Conservation (phyloP, 306 rosid species). For the Bauhinia variegata region DNA sequence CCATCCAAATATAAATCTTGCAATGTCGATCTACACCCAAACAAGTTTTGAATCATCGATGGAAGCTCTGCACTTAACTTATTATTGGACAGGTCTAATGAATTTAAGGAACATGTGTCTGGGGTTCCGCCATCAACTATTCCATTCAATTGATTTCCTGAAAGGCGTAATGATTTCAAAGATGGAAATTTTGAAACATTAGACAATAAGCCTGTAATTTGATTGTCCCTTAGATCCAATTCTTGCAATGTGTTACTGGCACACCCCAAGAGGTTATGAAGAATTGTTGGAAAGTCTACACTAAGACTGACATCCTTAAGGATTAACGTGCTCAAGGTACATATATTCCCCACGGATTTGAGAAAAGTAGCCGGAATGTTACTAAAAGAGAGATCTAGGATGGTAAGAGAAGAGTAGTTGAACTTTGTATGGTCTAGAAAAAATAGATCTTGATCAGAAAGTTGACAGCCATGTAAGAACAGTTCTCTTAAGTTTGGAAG, state of each 20-base stretch:
- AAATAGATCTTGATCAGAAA: too few relatives aligned
- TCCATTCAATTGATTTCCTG: background rate
- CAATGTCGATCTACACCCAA: too few relatives aligned
- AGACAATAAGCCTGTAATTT: slow-evolving; percentile 18
- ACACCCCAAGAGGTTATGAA: slow-evolving; percentile 33
- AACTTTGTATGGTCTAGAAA: too few relatives aligned
- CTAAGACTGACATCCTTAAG: background rate
- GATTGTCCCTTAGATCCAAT: background rate
- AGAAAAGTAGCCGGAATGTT: background rate
- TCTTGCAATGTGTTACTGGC: slow-evolving; percentile 22
- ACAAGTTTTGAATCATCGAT: too few relatives aligned
- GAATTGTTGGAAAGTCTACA: slow-evolving; percentile 1
- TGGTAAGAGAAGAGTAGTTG: too few relatives aligned
- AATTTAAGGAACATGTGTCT: too few relatives aligned
- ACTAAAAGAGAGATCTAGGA: background rate
- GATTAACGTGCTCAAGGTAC: background rate
- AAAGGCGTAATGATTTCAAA: slow-evolving; percentile 4
- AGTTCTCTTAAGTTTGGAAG: too few relatives aligned
- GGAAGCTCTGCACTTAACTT: too few relatives aligned
- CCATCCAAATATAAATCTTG: too few relatives aligned
- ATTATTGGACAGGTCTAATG: too few relatives aligned
- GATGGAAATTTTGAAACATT: slow-evolving; percentile 18
- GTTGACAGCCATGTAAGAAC: too few relatives aligned
- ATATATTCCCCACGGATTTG: background rate
- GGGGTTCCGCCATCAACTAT: too few relatives aligned